Percentiles rank a stretch among this genome's conserved stretches.
Evolutionary conservation across 306 rosid species (phyloP).

Genomic region (Phaseolus lunatus): DNA sequence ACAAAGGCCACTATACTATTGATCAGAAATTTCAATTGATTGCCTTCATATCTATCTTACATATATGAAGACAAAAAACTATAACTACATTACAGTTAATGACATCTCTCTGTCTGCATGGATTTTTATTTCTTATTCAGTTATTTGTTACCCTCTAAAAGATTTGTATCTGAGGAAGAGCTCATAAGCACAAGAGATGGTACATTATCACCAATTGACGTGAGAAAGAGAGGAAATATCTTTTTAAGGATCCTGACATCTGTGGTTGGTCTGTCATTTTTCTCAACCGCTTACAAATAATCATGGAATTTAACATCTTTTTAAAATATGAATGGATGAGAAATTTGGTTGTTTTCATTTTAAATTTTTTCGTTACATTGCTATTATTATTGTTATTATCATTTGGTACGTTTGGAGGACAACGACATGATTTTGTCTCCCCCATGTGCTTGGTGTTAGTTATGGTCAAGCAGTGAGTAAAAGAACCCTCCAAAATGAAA

Average conservation of each 20-base stretch:
- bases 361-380: neutral
- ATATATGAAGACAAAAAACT: slow-evolving; percentile 5
- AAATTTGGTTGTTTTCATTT: slow-evolving; percentile 44
- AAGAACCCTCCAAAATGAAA: slow-evolving; percentile 52
- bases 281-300: slow-evolving; percentile 41
- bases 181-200: slow-evolving; percentile 9
- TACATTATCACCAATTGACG: slow-evolving; percentile 36
- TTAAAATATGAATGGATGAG: slow-evolving; percentile 50
- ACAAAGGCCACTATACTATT: neutral
- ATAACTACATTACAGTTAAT: slow-evolving; percentile 13
- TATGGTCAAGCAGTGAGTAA: slow-evolving; percentile 52
- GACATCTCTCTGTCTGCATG: slow-evolving; percentile 20
- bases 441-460: slow-evolving; percentile 53
- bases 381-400: slow-evolving; percentile 21
- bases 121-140: slow-evolving; percentile 7
- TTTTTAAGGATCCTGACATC: slow-evolving; percentile 44
- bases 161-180: slow-evolving; percentile 5
- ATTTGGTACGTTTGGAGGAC: slow-evolving; percentile 44
- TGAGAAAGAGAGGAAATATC: slow-evolving; percentile 28
- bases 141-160: slow-evolving; percentile 5
- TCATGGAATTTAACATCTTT: slow-evolving; percentile 44
- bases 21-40: slow-evolving; percentile 17
- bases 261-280: slow-evolving; percentile 52
- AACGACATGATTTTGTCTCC: slow-evolving; percentile 55
- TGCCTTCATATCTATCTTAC: neutral